Evolutionary conservation across 345 rosid species (phyloP).

Genomic region (Salix brachista): DNA sequence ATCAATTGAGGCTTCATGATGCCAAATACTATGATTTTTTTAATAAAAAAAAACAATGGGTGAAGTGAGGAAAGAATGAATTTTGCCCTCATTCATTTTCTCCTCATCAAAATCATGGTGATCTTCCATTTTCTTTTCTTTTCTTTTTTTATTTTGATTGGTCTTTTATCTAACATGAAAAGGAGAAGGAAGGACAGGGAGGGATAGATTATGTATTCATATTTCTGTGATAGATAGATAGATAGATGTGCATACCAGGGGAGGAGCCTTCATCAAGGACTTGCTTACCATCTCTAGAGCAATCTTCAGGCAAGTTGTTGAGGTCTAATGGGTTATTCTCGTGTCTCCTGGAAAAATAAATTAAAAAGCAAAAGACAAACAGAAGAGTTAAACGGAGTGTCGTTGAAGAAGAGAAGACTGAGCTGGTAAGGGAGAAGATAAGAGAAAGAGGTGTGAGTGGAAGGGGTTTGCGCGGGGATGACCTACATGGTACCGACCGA

Average conservation of each 20-base stretch:
- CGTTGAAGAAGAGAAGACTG: constrained; percentile 1
- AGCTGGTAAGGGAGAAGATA: neutral
- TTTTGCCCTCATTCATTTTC: neutral
- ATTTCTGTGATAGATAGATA: neutral
- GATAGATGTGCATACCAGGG: constrained; percentile 38
- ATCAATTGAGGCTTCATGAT: constrained; percentile 1
- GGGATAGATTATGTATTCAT: neutral
- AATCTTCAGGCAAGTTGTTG: constrained; percentile 94
- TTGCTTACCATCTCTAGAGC: constrained; percentile 48
- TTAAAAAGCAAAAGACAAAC: constrained; percentile 2
- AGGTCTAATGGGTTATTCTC: constrained; percentile 81
- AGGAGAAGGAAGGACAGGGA: neutral
- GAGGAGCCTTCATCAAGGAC: constrained; percentile 56
- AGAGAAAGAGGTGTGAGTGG: neutral
- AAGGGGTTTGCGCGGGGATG: constrained; percentile 31
- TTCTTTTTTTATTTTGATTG: neutral
- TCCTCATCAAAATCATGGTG: neutral
- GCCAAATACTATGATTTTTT: neutral
- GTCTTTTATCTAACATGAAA: neutral
- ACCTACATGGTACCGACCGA: constrained; percentile 76
- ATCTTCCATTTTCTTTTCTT: neutral
- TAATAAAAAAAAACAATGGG: neutral
- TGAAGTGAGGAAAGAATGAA: neutral
- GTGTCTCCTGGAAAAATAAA: constrained; percentile 54
- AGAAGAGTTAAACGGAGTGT: constrained; percentile 6